Evolutionary conservation across 371 early-diverging fungal genomes (phyloP), one percentile per base, ranked within the genome.

Genomic region (Apophysomyces trapeziformis): DNA sequence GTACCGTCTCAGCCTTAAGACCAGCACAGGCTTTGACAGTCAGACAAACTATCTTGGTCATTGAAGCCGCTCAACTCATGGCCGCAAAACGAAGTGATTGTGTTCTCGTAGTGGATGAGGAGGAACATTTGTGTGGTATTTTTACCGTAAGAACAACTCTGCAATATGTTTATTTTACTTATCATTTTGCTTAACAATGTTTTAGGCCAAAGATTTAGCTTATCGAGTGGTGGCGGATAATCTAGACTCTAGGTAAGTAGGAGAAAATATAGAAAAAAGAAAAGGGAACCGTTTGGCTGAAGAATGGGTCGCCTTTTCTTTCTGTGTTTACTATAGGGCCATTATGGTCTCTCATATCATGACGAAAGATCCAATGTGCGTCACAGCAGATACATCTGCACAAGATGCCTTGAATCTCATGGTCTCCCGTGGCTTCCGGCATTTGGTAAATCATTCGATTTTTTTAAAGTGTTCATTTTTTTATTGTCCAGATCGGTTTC

Each of bases 31-130:
- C 98, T 16, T 80, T 98, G 69, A 97, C 96, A n/a, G 92, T 96
- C 43, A 86, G 90, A 58, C 95, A 97, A 65, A 89, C 87, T 35
- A 90, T 95, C 58, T 80, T 92, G 45, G 94, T 97, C 57, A 90
- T 93, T 57, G 96, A 97, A 72, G 99, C 96, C 0, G 94, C 98
- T 36, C 97, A 95, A 81, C 84, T 96, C 59, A 99, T 99, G 99
- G 97, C 99, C 43, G 98, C 98, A 43, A 97, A 96, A 83, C 84
- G 97, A 44, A 91, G 94, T 26, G 99, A 99, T 75, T 95, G 96
- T 73, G 95, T 92, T 64, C 85, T 97, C 9, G 95, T 95, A 12
- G 94, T 96, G 18, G 93, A 96, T 73, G 87, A 89, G 50, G 94
- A 96, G 35, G 93, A 96, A 65, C 92, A 93, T 63, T 84, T 99